Evolutionary conservation across 2,329 filamentous ascomycete genomes (phyloP).

Genomic region (Microdochium paspali): DNA sequence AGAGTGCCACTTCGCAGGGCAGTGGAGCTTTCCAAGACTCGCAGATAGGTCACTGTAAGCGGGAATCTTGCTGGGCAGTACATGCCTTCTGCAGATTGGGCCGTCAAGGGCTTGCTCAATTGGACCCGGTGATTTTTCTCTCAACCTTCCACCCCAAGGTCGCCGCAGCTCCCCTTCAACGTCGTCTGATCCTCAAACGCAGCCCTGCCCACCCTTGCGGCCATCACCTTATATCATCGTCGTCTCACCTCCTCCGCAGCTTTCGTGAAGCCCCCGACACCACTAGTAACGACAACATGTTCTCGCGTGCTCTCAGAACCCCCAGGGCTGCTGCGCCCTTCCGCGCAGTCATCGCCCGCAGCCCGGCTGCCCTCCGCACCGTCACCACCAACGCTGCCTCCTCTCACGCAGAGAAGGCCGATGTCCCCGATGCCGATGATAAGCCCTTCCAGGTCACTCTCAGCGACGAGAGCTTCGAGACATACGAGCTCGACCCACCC

Average conservation of each 20-base stretch:
- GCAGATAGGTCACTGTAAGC: background rate
- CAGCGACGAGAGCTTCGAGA: conserved; percentile 98
- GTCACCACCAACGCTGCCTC: conserved; percentile 96
- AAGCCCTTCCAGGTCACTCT: conserved; percentile 87
- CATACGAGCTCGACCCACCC: conserved; percentile 95
- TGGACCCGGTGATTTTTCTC: background rate
- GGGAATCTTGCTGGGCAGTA: background rate
- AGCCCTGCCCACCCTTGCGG: background rate
- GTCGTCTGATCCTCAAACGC: background rate
- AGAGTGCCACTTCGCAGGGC: background rate
- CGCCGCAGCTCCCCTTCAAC: background rate
- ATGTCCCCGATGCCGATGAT: conserved; percentile 57
- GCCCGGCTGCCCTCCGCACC: conserved; percentile 50
- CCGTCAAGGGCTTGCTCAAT: background rate
- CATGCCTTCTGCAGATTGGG: background rate
- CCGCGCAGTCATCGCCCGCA: conserved; percentile 33
- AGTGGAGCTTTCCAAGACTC: background rate
- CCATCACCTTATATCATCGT: background rate
- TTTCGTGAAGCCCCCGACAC: background rate
- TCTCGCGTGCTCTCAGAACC: conserved; percentile 59
- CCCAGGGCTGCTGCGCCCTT: conserved; percentile 50
- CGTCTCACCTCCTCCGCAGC: conserved; percentile 1
- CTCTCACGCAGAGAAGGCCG: conserved; percentile 73
- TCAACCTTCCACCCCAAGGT: background rate
- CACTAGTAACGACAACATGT: conserved; percentile 37